A percentile compares a stretch with the other conserved stretches of the same genome.
Conservation (phyloP, 768 basidiomycete genomes). For the Amanita inopinata region DNA sequence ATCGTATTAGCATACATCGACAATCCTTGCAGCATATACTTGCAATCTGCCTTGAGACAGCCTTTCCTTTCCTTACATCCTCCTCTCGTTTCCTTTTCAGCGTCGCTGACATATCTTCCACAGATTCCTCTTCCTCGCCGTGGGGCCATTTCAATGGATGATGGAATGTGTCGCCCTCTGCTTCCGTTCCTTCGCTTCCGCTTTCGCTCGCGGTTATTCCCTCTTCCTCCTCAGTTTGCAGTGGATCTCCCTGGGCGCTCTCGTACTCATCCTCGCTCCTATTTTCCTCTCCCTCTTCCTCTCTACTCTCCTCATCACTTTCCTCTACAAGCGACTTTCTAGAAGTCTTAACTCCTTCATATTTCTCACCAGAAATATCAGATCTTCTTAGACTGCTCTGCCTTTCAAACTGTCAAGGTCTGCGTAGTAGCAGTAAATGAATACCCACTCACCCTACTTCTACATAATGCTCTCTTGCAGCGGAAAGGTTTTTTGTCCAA, state of each 20-base stretch:
- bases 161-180: constrained; percentile 2
- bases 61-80: constrained; percentile 75
- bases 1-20: constrained; percentile 6
- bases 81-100: constrained; percentile 54
- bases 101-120: constrained; percentile 38
- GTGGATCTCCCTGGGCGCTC: too few relatives aligned
- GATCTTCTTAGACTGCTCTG: constrained; percentile 64
- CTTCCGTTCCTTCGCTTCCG: constrained; percentile 7
- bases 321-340: constrained; percentile 47
- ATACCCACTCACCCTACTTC: constrained; percentile 61
- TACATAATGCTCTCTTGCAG: constrained; percentile 66
- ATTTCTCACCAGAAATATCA: constrained; percentile 70
- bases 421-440: neutral
- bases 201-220: constrained; percentile 8
- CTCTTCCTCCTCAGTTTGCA: constrained; percentile 14
- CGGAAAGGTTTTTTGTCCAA: constrained; percentile 21
- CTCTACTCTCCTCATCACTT: constrained; percentile 23
- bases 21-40: constrained; percentile 17
- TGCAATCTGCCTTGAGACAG: constrained; percentile 77
- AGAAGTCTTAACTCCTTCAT: constrained; percentile 58
- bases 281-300: constrained; percentile 18
- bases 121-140: constrained; percentile 12
- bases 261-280: constrained; percentile 14
- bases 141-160: constrained; percentile 6
- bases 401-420: constrained; percentile 25